Evolutionary conservation across 192 early-diverging fungal genomes (phyloP).

Genomic region (Mortierella antarctica): DNA sequence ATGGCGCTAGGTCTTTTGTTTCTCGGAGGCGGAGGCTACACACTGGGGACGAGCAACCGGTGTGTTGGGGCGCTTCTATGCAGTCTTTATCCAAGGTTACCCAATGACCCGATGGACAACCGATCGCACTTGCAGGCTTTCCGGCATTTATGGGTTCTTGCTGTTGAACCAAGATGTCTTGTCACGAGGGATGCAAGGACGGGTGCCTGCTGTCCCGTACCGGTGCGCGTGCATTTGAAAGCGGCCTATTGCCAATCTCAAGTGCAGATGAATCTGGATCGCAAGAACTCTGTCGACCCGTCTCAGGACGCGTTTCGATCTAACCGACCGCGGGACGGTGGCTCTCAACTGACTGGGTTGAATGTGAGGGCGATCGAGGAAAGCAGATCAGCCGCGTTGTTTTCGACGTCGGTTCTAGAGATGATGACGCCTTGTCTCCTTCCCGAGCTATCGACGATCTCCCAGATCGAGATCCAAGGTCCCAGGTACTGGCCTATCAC

Average conservation of each 20-base stretch:
- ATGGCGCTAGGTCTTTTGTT: constrained; percentile 87
- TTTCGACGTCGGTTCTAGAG: constrained; percentile 17
- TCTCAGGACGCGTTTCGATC: background rate
- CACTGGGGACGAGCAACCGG: constrained; percentile 70
- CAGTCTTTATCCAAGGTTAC: constrained; percentile 75
- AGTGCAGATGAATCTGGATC: constrained; percentile 1
- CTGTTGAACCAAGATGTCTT: constrained; percentile 75
- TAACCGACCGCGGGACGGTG: background rate
- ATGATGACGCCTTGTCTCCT: constrained; percentile 70
- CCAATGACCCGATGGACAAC: constrained; percentile 66
- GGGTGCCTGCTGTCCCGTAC: constrained; percentile 61
- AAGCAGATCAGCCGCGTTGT: background rate
- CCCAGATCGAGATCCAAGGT: constrained; percentile 62
- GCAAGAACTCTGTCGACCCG: constrained; percentile 14
- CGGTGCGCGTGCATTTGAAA: constrained; percentile 60
- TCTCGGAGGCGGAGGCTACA: constrained; percentile 75
- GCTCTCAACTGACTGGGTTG: background rate
- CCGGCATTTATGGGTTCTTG: constrained; percentile 85
- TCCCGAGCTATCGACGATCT: constrained; percentile 63
- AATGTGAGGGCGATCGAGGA: constrained; percentile 8
- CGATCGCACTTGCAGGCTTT: constrained; percentile 77
- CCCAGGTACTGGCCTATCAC: constrained; percentile 67
- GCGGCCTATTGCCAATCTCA: constrained; percentile 21
- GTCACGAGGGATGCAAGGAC: constrained; percentile 74
- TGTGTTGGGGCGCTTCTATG: constrained; percentile 76